These are phyloP conservation scores for Trichoderma sp. DNA, from an alignment of 2,329 filamentous ascomycete species.

Conservation along the genomic window DNA sequence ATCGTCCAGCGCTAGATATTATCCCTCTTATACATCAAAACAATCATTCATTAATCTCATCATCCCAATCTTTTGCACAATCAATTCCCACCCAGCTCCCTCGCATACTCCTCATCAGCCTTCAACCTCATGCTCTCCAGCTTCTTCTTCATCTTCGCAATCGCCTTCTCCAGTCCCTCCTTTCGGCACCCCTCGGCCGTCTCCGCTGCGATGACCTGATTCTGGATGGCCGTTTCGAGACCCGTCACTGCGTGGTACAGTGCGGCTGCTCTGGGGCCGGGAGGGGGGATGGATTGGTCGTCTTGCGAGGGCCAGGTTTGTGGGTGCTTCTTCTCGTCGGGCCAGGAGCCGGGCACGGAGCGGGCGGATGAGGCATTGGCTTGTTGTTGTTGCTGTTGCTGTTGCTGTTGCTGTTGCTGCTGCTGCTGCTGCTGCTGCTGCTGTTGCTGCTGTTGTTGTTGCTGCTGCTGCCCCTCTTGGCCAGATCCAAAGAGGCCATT, in stretches of 20 bases:
- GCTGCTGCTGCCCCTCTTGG: background rate
- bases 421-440: background rate
- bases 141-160: slow-evolving; percentile 38
- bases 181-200: slow-evolving; percentile 24
- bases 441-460: background rate
- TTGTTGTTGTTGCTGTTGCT: background rate
- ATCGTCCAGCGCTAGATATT: background rate
- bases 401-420: background rate
- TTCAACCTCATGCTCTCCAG: slow-evolving; percentile 41
- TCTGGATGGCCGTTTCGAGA: slow-evolving; percentile 34
- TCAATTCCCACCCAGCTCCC: slow-evolving; percentile 32
- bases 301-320: slow-evolving; percentile 1
- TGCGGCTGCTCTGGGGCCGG: slow-evolving; percentile 29
- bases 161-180: slow-evolving; percentile 32
- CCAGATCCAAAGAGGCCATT: background rate
- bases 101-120: slow-evolving; percentile 47
- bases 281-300: slow-evolving; percentile 19
- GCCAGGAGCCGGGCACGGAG: slow-evolving; percentile 35
- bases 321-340: slow-evolving; percentile 28
- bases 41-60: background rate
- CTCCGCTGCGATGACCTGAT: slow-evolving; percentile 30
- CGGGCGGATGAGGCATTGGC: background rate
- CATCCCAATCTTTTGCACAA: background rate
- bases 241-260: slow-evolving; percentile 38
- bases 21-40: background rate